Base-by-base conservation (phyloP, 208 protist species). In the Acanthamoeba castellanii region DNA sequence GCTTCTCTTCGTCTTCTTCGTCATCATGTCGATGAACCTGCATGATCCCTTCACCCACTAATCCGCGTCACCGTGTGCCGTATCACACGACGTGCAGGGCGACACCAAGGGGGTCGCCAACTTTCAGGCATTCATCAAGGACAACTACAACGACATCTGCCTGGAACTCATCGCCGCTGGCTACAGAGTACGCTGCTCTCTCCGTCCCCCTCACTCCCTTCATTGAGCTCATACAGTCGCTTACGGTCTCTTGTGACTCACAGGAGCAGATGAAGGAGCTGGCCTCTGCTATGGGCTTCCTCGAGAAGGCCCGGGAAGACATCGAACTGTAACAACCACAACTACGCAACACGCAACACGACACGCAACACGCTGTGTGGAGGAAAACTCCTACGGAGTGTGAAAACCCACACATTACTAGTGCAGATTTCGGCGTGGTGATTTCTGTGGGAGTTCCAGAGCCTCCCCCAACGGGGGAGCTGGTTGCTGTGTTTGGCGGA, bases 221-320 rank as follows among this genome's bases (percentile, higher is more conserved):
- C 70, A 78, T 22, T 14, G 25, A 78, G 34, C 11, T n/a, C n/a
- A n/a, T n/a, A n/a, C n/a, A n/a, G n/a, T n/a, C n/a, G n/a, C n/a
- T n/a, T n/a, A n/a, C n/a, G n/a, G n/a, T n/a, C n/a, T n/a, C n/a
- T n/a, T n/a, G n/a, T n/a, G n/a, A n/a, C n/a, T n/a, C n/a, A 37
- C 52, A 87, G 78, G 78, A 87, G 6, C 78, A 87, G 50, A 87
- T 87, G 78, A 55, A 61, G n/a, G 78, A 87, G 78, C 50, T 87
- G 25, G 78, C 78, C 25, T 87, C 78, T 8, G 78, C 78, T 0
- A 30, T 87, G 27, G 78, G 78, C 78, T 25, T 64, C 0, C 50
- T 87, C 0, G 78, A 87, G 52, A 87, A 87, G 78, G 78, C 78
- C n/a, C 18, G 47, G 37, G 78, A 87, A 25, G 78, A 87, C 27